phyloP scores from a whole-genome alignment of 192 early-diverging fungal species.

The Endogone sp. region DNA sequence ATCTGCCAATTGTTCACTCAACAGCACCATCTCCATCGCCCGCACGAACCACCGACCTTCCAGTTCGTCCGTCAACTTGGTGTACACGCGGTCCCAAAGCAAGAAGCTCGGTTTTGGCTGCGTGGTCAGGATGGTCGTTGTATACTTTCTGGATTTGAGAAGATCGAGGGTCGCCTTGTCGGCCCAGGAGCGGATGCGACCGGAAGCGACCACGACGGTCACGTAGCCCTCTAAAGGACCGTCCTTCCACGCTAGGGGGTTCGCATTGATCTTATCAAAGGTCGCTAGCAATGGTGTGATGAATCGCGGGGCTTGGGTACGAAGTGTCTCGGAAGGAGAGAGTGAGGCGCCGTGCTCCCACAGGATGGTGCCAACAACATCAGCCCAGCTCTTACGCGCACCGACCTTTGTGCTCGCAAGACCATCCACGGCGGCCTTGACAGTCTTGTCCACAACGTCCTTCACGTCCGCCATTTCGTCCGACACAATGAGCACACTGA shows the following conservation, averaged over 20 bases:
- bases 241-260: constrained; percentile 55
- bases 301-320: constrained; percentile 28
- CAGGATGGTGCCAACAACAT: constrained; percentile 50
- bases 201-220: constrained; percentile 47
- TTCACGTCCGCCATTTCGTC: constrained; percentile 23
- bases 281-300: constrained; percentile 42
- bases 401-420: constrained; percentile 57
- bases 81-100: constrained; percentile 80
- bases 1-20: constrained; percentile 28
- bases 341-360: constrained; percentile 34
- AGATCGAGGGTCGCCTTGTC: constrained; percentile 9
- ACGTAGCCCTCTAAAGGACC: constrained; percentile 64
- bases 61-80: constrained; percentile 54
- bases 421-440: constrained; percentile 47
- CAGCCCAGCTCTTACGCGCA: constrained; percentile 63
- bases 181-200: constrained; percentile 31
- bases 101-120: constrained; percentile 67
- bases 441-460: constrained; percentile 34
- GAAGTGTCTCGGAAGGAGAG: constrained; percentile 8
- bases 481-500: constrained; percentile 37
- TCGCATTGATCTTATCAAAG: constrained; percentile 54
- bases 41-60: constrained; percentile 71
- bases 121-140: constrained; percentile 25
- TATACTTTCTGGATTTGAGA: constrained; percentile 38
- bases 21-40: constrained; percentile 42